A percentile compares a stretch with the other conserved stretches of the same genome.
Evolutionary conservation across 345 rosid genomes (phyloP).

Genomic region (Schrenkiella parvula): DNA sequence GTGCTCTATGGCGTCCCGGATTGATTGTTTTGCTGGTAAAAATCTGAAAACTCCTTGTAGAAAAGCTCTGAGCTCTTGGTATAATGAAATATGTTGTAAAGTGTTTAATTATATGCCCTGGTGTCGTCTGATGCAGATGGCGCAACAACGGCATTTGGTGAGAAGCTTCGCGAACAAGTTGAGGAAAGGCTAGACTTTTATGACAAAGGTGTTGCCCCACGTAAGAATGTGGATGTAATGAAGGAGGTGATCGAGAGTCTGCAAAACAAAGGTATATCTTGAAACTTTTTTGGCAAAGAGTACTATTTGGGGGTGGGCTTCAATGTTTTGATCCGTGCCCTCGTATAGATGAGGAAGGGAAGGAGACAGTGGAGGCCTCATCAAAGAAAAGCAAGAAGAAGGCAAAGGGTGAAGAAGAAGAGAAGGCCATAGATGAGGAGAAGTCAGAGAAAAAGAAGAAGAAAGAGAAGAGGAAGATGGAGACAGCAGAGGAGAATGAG

Average conservation of each 20-base stretch:
- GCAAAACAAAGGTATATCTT: slow-evolving; percentile 49
- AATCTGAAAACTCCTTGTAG: not conserved
- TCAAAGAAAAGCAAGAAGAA: slow-evolving; percentile 34
- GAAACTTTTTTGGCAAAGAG: not conserved
- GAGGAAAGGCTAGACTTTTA: slow-evolving; percentile 93
- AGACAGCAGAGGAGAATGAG: slow-evolving; percentile 15
- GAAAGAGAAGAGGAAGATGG: slow-evolving; percentile 34
- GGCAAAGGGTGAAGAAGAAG: slow-evolving; percentile 25
- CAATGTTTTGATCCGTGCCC: not conserved
- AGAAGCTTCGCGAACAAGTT: slow-evolving; percentile 93
- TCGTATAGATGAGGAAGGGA: slow-evolving; percentile 14
- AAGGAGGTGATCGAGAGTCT: slow-evolving; percentile 64
- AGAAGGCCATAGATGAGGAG: slow-evolving; percentile 4
- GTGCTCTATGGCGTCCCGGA: slow-evolving; percentile 94
- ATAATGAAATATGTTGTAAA: not conserved
- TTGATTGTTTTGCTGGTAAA: slow-evolving; percentile 96
- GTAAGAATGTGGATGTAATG: slow-evolving; percentile 96
- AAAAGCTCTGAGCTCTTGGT: not conserved
- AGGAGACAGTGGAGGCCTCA: slow-evolving; percentile 17
- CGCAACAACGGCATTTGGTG: slow-evolving; percentile 65
- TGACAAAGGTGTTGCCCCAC: slow-evolving; percentile 95
- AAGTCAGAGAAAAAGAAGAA: slow-evolving; percentile 31
- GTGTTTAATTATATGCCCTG: not conserved
- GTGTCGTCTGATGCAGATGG: slow-evolving; percentile 41
- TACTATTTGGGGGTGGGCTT: not conserved